Percentiles rank a stretch among this genome's conserved stretches.
These are phyloP conservation scores for Anisogramma anomala DNA, from an alignment of 2,329 filamentous ascomycete species.

Conservation along the genomic window DNA sequence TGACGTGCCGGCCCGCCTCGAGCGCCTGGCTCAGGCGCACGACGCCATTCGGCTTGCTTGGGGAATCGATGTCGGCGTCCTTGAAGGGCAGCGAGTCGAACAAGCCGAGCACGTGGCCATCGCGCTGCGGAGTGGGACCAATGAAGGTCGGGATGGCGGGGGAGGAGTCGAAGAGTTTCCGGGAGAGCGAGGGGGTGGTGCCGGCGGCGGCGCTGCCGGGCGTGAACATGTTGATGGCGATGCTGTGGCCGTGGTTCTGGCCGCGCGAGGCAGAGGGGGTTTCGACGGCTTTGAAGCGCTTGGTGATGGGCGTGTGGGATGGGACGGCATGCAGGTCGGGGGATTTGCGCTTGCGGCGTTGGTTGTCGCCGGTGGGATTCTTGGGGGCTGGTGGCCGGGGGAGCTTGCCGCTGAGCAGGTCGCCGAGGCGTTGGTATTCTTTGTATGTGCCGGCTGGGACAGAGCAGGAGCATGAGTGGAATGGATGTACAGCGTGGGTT, in stretches of 20 bases:
- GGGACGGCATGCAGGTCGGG: conserved; percentile 22
- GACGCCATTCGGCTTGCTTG: conserved; percentile 31
- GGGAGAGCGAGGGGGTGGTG: conserved; percentile 43
- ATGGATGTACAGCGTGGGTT: no score
- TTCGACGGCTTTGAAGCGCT: conserved; percentile 34
- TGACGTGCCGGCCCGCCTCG: conserved; percentile 23
- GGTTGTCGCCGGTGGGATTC: conserved; percentile 23
- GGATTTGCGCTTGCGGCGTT: conserved; percentile 29
- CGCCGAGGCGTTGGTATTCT: conserved; percentile 56
- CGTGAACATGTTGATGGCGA: conserved; percentile 17
- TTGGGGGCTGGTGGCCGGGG: conserved; percentile 26
- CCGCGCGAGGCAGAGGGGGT: conserved; percentile 31
- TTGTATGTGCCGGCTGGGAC: conserved; percentile 59
- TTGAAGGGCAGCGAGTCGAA: conserved; percentile 57
- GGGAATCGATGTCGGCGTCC: conserved; percentile 31
- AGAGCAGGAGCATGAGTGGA: background rate
- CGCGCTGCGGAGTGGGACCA: conserved; percentile 69
- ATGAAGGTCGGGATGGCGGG: conserved; percentile 49
- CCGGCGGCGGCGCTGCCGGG: conserved; percentile 25
- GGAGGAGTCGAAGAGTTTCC: conserved; percentile 47
- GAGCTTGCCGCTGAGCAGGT: conserved; percentile 44
- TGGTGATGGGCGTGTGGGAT: conserved; percentile 37
- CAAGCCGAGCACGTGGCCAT: conserved; percentile 64
- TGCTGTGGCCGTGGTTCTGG: conserved; percentile 12
- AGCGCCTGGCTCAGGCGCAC: conserved; percentile 22